Conservation (phyloP, 768 basidiomycete genomes). For the Strobilomyces echinocephalus region DNA sequence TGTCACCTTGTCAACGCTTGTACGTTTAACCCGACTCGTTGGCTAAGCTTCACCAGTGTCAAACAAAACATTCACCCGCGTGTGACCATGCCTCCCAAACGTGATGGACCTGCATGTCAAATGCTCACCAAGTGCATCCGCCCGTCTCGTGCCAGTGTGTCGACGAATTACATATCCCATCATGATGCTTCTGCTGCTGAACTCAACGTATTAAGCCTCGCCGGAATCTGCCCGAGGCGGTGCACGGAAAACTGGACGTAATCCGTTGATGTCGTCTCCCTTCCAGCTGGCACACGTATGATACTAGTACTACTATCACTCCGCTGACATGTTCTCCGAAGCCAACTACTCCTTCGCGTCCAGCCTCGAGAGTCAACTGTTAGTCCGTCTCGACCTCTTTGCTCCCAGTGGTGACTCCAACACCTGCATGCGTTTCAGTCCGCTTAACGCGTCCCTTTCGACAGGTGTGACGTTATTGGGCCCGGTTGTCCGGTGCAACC, state of each 20-base stretch:
- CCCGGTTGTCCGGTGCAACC: slow-evolving; percentile 11
- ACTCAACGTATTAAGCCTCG: not conserved
- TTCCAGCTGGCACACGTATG: not conserved
- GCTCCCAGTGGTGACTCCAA: slow-evolving; percentile 28
- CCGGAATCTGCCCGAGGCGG: slow-evolving; percentile 1
- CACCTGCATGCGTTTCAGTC: slow-evolving; percentile 21
- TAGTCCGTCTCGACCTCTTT: slow-evolving; percentile 22
- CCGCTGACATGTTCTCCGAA: not conserved
- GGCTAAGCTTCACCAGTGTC: not conserved
- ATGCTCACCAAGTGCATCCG: not conserved
- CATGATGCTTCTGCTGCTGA: not conserved
- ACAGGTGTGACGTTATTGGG: slow-evolving; percentile 52
- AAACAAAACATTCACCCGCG: slow-evolving; percentile 2
- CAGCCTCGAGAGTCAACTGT: slow-evolving; percentile 11
- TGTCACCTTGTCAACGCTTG: slow-evolving; percentile 6
- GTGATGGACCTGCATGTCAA: not conserved
- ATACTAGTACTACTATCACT: not conserved
- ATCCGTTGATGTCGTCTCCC: not conserved
- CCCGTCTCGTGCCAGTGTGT: not conserved
- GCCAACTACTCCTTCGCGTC: not conserved
- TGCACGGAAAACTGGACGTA: not conserved
- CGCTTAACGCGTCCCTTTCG: slow-evolving; percentile 31
- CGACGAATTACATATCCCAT: slow-evolving; percentile 10
- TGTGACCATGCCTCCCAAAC: not conserved
- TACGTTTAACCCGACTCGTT: not conserved